phyloP scores from a whole-genome alignment of 441 rosid genomes.

The Macaranga tanarius region DNA sequence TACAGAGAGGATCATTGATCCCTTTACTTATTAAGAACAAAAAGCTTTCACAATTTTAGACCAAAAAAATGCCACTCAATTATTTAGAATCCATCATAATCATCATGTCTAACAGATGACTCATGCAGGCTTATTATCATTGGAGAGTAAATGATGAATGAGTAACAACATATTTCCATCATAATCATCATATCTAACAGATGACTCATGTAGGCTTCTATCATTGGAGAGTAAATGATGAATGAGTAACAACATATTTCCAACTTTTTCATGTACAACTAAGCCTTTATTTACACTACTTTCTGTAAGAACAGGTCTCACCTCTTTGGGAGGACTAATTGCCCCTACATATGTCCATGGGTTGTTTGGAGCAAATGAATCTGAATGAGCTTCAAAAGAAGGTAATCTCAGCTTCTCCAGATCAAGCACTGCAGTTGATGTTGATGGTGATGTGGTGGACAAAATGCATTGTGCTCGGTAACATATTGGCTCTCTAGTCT shows the following conservation, averaged over 20 bases:
- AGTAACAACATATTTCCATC: neutral
- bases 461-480: conserved; percentile 68
- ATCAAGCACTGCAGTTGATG: conserved; percentile 57
- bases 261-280: neutral
- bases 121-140: neutral
- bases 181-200: neutral
- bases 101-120: conserved; percentile 1
- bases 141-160: neutral
- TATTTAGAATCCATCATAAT: conserved; percentile 3
- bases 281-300: neutral
- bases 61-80: neutral
- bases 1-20: neutral
- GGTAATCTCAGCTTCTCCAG: conserved; percentile 78
- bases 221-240: neutral
- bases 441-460: conserved; percentile 53
- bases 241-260: neutral
- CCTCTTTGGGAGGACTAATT: conserved; percentile 59
- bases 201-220: neutral
- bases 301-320: conserved; percentile 25
- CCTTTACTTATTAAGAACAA: conserved; percentile 8
- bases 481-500: conserved; percentile 44
- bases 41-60: neutral
- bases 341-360: conserved; percentile 63
- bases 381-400: conserved; percentile 56
- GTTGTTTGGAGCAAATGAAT: conserved; percentile 44